Percentiles rank a stretch among this genome's conserved stretches.
phyloP scores from a whole-genome alignment of 2,329 filamentous ascomycete species.

The Scedosporium apiospermum region DNA sequence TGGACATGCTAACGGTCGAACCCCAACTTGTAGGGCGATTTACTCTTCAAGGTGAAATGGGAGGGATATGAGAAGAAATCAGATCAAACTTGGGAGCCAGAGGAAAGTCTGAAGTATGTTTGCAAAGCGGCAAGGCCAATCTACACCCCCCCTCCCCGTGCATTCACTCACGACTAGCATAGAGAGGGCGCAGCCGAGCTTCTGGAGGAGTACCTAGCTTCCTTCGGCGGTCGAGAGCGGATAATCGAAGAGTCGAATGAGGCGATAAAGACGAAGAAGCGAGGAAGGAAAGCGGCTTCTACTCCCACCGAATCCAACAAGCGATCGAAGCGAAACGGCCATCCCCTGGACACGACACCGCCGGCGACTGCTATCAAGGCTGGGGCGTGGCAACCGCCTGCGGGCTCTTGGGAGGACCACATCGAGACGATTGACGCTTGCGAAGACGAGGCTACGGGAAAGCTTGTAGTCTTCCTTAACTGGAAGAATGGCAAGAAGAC shows the following conservation, averaged over 20 bases:
- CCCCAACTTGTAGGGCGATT: constrained; percentile 27
- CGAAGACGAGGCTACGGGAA: constrained; percentile 50
- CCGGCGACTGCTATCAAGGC: constrained; percentile 31
- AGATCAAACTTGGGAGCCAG: constrained; percentile 72
- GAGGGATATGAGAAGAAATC: constrained; percentile 61
- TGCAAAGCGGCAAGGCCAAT: background rate
- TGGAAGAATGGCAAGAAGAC: constrained; percentile 70
- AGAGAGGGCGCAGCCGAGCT: constrained; percentile 51
- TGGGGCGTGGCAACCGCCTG: constrained; percentile 52
- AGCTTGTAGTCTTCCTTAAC: constrained; percentile 57
- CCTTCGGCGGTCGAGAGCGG: constrained; percentile 52
- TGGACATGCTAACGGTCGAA: background rate
- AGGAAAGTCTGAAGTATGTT: constrained; percentile 55
- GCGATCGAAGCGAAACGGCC: constrained; percentile 34
- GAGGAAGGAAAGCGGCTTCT: constrained; percentile 32
- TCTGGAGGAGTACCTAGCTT: constrained; percentile 53
- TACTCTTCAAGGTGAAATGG: constrained; percentile 70
- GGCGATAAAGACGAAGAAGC: constrained; percentile 46
- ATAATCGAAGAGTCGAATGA: constrained; percentile 42
- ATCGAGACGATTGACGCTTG: constrained; percentile 63
- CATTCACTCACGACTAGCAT: background rate
- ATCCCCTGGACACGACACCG: constrained; percentile 39
- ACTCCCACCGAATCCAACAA: constrained; percentile 20
- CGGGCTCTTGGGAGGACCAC: constrained; percentile 68
- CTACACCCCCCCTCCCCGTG: background rate